Evolutionary conservation across 495 filamentous ascomycete species (phyloP), one percentile per base, ranked within the genome.

Genomic region (Aspergillus nidulans): DNA sequence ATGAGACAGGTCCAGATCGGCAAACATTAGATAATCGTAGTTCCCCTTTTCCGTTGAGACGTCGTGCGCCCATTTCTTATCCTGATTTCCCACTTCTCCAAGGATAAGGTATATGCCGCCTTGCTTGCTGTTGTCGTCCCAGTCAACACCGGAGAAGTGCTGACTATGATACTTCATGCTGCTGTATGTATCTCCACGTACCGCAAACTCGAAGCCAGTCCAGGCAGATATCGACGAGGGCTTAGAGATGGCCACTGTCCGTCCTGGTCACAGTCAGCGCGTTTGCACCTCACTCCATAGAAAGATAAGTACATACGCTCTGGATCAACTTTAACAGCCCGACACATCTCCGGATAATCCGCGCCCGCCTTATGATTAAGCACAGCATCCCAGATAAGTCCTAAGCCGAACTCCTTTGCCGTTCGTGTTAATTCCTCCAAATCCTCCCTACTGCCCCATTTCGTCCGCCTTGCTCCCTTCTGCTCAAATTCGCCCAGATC

Each of bases 401-500:
- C 79, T 1, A 89, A 66, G 0, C 75, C 76, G 19, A 74, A 47
- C 15, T 73, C 66, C 41, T 77, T 76, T 0, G 83, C 82, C 18
- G 68, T 61, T 10, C 62, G 55, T 1, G 73, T 63, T 26, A 91
- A 63, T 12, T 70, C 65, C n/a, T 80, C 44, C 28, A 91, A 64
- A 40, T 88, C 83, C 19, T 77, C 74, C 51, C 78, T 82, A 18
- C 72, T 75, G 8, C 87, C 87, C 83, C 84, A 90, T 68, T 88
- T 88, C 19, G 85, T 88, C 9, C 69, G 69, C n/a, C 72, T 60
- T 3, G 67, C 59, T 26, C 83, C 83, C 63, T 89, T 88, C 58
- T 89, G 86, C 57, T 89, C 79, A 58, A 89, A 90, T 60, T 90
- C 87, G 30, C 87, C 87, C n/a, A 89, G 71, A 53, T 90, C 87